Percentiles rank a stretch among this genome's conserved stretches.
These are phyloP conservation scores for Uncinocarpus reesii DNA, from an alignment of 2,329 filamentous ascomycete genomes.

Conservation along the genomic window DNA sequence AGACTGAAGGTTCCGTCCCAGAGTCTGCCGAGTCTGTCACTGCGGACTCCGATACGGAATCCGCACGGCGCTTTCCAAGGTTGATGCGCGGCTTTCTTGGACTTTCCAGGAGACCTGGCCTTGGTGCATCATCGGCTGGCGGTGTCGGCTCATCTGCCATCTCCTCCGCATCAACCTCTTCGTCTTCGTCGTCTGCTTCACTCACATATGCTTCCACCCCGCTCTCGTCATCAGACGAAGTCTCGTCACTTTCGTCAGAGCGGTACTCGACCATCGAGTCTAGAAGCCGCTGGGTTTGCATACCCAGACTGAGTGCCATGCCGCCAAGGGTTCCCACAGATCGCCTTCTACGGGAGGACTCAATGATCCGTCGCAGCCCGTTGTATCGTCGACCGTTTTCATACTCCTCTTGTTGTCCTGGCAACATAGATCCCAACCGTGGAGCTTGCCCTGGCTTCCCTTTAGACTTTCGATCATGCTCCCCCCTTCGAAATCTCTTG, in stretches of 20 bases:
- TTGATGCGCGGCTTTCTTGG: not conserved
- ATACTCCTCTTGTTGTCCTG: slow-evolving; percentile 20
- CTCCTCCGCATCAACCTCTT: slow-evolving; percentile 5
- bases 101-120: not conserved
- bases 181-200: slow-evolving; percentile 16
- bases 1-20: not conserved
- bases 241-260: slow-evolving; percentile 39
- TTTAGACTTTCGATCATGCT: slow-evolving; percentile 14
- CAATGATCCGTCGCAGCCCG: slow-evolving; percentile 53
- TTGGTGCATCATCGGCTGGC: not conserved
- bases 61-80: slow-evolving; percentile 3
- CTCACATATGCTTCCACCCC: slow-evolving; percentile 21
- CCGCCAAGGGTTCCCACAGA: slow-evolving; percentile 40
- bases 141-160: slow-evolving; percentile 5
- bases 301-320: slow-evolving; percentile 58
- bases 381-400: slow-evolving; percentile 42
- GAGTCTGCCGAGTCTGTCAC: slow-evolving; percentile 13
- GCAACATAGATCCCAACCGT: slow-evolving; percentile 18
- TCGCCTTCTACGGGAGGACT: slow-evolving; percentile 46
- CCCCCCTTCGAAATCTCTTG: slow-evolving; percentile 38
- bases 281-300: slow-evolving; percentile 63
- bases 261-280: slow-evolving; percentile 49
- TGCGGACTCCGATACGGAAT: slow-evolving; percentile 9
- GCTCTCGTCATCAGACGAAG: slow-evolving; percentile 33
- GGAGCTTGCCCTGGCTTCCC: slow-evolving; percentile 13